Evolutionary conservation across 805 yeast genomes (phyloP), one percentile per base, ranked within the genome.

Genomic region (Zygoascus biomembranicola): DNA sequence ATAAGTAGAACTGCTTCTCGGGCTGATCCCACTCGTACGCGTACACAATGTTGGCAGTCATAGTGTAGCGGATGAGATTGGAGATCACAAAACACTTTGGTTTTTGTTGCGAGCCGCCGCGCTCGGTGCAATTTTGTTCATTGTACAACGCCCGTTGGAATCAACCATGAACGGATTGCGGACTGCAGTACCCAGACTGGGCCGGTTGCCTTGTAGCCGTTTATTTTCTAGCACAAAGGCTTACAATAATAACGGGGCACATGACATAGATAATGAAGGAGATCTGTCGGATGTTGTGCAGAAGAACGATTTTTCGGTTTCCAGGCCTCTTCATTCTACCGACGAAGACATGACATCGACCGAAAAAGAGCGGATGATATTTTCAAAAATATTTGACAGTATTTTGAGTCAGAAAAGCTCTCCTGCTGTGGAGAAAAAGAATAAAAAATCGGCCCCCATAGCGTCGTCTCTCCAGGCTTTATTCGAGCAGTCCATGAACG

Each of bases 1-100:
- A 82, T 11, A 87, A 67, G 61, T 80, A 84, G 49, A 75, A 77
- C 62, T 84, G 87, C 45, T 74, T 77, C 45, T 68, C 68, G 6
- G 76, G 80, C n/a, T 62, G 59, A 54, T 80, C 47, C 90, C 90
- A 84, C 45, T 75, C 75, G 50, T 67, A 63, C 8, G 86, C 84
- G 53, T 84, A 72, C n/a, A 74, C 70, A 10, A 84, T 77, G 39
- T 78, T 75, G 5, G 87, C 87, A 26, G 20, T 16, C 18, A 18
- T 31, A 14, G 42, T 37, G 8, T n/a, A 16, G 18, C 42, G 18
- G 28, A 6, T n/a, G 28, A 23, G 28, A 4, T 23, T 35, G 39
- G 16, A 8, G 35, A 32, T 32, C 35, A 32, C 35, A 32, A 32
- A 32, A 32, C 35, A 32, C 35, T 32, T 9, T n/a, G 28, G 28